Conservation (phyloP, 2,329 filamentous ascomycete species). For the Mollisiaceae sp. region DNA sequence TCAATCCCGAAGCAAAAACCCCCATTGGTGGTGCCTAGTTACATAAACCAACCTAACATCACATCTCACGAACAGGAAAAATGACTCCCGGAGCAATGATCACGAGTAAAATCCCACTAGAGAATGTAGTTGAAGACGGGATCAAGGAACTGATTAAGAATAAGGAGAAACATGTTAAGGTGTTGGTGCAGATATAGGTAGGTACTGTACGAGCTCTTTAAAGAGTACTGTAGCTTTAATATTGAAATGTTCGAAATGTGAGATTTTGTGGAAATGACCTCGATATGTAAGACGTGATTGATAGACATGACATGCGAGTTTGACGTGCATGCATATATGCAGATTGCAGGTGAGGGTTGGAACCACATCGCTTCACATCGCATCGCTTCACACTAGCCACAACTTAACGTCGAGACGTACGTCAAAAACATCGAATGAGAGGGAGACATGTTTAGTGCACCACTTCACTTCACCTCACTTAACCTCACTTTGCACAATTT, state of each 20-base stretch:
- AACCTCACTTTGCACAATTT: no score
- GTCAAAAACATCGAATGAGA: neutral
- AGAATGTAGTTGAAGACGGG: constrained; percentile 61
- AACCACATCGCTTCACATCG: neutral
- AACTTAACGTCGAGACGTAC: neutral
- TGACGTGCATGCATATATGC: neutral
- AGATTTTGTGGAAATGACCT: no score
- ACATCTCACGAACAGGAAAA: constrained; percentile 45
- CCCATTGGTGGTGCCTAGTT: constrained; percentile 4
- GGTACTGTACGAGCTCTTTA: neutral
- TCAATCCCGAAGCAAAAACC: no score
- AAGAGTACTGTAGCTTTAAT: neutral
- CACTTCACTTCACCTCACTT: neutral
- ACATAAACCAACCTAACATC: neutral
- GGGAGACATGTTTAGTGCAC: neutral
- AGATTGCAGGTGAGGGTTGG: neutral
- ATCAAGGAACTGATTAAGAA: constrained; percentile 62
- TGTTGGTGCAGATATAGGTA: constrained; percentile 54
- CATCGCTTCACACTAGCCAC: neutral
- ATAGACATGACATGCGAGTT: neutral
- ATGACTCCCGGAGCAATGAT: constrained; percentile 64
- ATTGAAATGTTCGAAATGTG: no score
- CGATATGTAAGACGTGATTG: neutral
- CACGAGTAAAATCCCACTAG: constrained; percentile 60
- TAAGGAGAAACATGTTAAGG: constrained; percentile 67